Evolutionary conservation across 179 eudicot genomes (phyloP).

Genomic region (Sideroxylon spinosum): DNA sequence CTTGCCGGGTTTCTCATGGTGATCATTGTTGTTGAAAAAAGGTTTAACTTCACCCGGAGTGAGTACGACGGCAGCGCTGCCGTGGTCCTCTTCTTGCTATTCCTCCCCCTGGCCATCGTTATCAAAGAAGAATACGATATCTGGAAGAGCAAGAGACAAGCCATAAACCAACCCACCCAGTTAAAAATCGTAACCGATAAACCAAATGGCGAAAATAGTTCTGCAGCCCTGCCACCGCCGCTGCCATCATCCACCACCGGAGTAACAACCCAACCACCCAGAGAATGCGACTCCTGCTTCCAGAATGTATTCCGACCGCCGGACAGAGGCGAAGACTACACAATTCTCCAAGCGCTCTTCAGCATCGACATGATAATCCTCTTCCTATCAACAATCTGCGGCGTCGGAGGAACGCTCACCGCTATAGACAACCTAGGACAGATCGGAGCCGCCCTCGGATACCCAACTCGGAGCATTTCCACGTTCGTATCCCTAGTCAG

Average conservation of each 20-base stretch:
- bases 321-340: constrained; percentile 37
- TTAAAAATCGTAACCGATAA: constrained; percentile 22
- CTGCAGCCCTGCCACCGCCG: background rate
- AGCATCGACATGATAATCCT: constrained; percentile 36
- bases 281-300: constrained; percentile 22
- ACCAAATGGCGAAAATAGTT: background rate
- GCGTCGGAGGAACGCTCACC: constrained; percentile 37
- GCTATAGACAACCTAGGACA: constrained; percentile 41
- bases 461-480: constrained; percentile 28
- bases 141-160: constrained; percentile 14
- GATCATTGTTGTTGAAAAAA: constrained; percentile 29
- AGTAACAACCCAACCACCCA: background rate
- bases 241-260: constrained; percentile 3
- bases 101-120: constrained; percentile 25
- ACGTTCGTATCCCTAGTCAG: constrained; percentile 37
- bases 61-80: constrained; percentile 26
- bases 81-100: constrained; percentile 18
- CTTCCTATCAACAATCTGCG: constrained; percentile 29
- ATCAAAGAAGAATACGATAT: constrained; percentile 21
- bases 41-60: constrained; percentile 3
- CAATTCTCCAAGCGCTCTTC: constrained; percentile 40
- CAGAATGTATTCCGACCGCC: constrained; percentile 30
- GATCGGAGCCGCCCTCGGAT: constrained; percentile 28
- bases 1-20: constrained; percentile 42
- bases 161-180: background rate